Percentiles rank a stretch among this genome's conserved stretches.
phyloP scores from a whole-genome alignment of 23 red algal species.

The Cyanidioschyzon merolae region DNA sequence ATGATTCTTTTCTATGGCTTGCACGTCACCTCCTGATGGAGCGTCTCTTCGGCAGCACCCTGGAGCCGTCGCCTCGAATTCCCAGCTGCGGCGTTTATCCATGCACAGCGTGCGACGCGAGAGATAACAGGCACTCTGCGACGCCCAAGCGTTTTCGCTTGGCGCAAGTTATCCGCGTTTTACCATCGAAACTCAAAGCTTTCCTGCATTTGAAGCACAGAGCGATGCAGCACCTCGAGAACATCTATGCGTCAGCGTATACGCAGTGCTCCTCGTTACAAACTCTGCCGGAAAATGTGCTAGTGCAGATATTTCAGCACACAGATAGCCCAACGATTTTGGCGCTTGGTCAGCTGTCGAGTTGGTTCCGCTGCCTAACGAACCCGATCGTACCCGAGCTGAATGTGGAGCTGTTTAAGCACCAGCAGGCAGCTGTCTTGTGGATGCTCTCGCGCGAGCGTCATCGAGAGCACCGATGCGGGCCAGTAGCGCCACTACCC shows the following conservation, averaged over 20 bases:
- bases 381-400: background rate
- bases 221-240: background rate
- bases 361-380: background rate
- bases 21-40: background rate
- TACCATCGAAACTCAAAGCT: background rate
- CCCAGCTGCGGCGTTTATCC: background rate
- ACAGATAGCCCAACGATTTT: background rate
- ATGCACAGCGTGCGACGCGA: background rate
- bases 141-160: background rate
- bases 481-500: background rate
- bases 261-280: background rate
- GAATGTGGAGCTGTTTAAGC: background rate
- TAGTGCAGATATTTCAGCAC: background rate
- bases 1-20: background rate
- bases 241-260: background rate
- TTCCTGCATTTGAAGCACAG: background rate
- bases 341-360: background rate
- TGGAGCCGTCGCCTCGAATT: background rate
- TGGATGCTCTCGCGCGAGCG: slow-evolving; percentile 9
- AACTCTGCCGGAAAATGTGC: background rate
- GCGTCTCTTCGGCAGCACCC: background rate
- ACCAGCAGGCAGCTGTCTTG: background rate
- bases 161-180: background rate
- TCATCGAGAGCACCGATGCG: background rate
- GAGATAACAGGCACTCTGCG: background rate